phyloP scores from a whole-genome alignment of 495 filamentous ascomycete species.

The Penicillium malachiteum region DNA sequence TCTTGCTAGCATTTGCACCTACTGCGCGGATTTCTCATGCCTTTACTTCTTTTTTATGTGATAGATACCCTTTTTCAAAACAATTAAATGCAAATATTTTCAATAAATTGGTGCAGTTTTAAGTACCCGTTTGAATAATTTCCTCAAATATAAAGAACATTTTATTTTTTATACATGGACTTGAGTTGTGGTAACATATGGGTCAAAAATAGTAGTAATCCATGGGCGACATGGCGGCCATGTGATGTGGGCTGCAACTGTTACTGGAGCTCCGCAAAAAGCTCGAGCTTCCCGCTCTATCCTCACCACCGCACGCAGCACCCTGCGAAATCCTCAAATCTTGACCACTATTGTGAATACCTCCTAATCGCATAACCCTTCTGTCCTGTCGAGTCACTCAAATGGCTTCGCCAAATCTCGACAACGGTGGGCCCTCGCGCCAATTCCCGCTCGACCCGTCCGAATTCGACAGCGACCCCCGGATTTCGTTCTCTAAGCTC shows the following conservation, averaged over 20 bases:
- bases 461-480: slow-evolving; percentile 78
- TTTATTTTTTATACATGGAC: too few relatives aligned
- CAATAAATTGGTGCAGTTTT: too few relatives aligned
- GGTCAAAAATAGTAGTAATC: not conserved
- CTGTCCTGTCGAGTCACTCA: too few relatives aligned
- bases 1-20: not conserved
- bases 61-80: slow-evolving; percentile 9
- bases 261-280: slow-evolving; percentile 8
- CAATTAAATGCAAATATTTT: not conserved
- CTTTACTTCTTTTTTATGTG: slow-evolving; percentile 4
- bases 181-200: too few relatives aligned
- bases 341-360: slow-evolving; percentile 1
- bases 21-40: slow-evolving; percentile 1
- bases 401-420: slow-evolving; percentile 27
- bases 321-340: not conserved
- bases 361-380: not conserved
- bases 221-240: slow-evolving; percentile 1
- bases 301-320: not conserved
- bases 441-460: slow-evolving; percentile 68
- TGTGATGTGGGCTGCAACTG: slow-evolving; percentile 6
- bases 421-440: slow-evolving; percentile 18
- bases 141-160: too few relatives aligned
- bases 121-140: too few relatives aligned
- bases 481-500: slow-evolving; percentile 80
- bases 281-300: slow-evolving; percentile 6